Conservation (phyloP, 768 basidiomycete genomes). For the Pleurotus djamor region DNA sequence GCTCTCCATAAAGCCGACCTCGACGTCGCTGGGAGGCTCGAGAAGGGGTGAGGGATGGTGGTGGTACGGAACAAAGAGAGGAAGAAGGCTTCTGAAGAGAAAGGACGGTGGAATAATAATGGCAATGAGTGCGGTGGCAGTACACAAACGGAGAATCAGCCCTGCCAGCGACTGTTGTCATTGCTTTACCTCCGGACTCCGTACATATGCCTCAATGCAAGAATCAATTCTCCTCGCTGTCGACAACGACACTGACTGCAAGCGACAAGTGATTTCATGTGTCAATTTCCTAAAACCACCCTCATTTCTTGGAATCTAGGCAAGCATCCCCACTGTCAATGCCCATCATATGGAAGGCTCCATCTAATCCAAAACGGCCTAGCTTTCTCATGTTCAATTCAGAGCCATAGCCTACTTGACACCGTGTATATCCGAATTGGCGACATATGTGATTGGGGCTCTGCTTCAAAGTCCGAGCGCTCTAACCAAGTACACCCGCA, state of each 20-base stretch:
- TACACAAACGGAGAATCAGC: neutral
- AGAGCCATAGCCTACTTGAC: neutral
- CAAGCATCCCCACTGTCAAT: neutral
- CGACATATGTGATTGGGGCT: neutral
- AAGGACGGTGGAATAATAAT: neutral
- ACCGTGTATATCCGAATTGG: neutral
- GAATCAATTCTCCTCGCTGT: neutral
- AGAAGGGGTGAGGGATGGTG: neutral
- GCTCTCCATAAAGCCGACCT: constrained; percentile 6
- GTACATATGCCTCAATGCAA: neutral
- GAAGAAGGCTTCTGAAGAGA: constrained; percentile 4
- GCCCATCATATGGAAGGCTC: neutral
- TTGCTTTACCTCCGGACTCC: neutral
- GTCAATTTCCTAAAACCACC: neutral
- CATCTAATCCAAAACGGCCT: neutral
- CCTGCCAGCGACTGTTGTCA: neutral
- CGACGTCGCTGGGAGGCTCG: neutral
- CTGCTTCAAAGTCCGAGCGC: neutral
- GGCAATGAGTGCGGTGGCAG: constrained; percentile 1
- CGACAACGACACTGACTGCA: neutral
- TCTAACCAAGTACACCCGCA: too few species aligned
- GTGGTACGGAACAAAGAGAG: constrained; percentile 5
- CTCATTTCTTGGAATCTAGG: neutral
- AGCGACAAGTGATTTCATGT: too few species aligned
- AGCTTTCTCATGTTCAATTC: neutral